Conservation (phyloP, 345 rosid genomes). For the Salix purpurea region DNA sequence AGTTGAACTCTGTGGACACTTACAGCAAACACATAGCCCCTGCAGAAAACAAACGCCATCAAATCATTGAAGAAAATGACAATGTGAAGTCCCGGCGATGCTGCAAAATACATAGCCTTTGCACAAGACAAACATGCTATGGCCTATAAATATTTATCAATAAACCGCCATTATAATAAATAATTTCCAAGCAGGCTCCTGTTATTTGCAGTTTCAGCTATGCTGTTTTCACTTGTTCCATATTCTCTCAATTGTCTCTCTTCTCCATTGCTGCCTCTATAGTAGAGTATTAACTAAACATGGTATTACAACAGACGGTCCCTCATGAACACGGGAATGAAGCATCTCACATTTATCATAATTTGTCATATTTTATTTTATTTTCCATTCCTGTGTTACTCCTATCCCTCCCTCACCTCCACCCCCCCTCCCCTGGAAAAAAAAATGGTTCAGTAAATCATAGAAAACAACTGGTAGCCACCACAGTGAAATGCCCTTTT, state of each 20-base stretch:
- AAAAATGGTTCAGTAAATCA: no score
- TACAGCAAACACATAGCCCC: constrained; percentile 96
- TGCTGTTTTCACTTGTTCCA: neutral
- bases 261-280: neutral
- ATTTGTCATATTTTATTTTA: no score
- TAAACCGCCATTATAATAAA: neutral
- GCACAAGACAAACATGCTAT: neutral
- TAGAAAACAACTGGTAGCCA: no score
- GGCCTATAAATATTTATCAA: neutral
- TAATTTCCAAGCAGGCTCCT: no score
- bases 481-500: no score
- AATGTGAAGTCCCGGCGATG: neutral
- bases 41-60: constrained; percentile 32
- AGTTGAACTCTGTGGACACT: constrained; percentile 98
- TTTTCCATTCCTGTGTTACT: no score
- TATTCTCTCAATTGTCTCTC: no score
- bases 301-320: neutral
- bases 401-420: no score
- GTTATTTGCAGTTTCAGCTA: neutral
- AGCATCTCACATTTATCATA: neutral
- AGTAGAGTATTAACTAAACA: neutral
- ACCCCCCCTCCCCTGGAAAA: no score
- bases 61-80: neutral
- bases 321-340: neutral
- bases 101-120: neutral